A percentile compares a stretch with the other conserved stretches of the same genome.
Evolutionary conservation across 371 early-diverging fungal genomes (phyloP).

Genomic region (Syncephalastrum contaminatum): DNA sequence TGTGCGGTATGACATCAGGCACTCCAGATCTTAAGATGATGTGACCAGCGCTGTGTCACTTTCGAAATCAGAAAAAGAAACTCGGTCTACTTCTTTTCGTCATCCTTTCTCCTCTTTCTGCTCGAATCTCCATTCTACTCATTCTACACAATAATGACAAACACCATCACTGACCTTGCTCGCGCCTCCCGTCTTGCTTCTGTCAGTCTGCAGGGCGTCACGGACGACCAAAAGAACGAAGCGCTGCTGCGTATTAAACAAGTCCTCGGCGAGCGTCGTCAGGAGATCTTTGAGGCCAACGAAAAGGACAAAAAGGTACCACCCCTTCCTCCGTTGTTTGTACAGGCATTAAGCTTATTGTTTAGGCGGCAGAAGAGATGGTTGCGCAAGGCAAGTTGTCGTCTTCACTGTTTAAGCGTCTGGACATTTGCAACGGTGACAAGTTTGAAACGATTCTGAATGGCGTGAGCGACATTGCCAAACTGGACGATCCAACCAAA

Average conservation of each 20-base stretch:
- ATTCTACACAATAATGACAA: slow-evolving; percentile 16
- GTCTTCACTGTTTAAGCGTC: slow-evolving; percentile 78
- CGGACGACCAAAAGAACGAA: slow-evolving; percentile 72
- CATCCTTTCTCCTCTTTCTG: not conserved
- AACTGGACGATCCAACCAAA: slow-evolving; percentile 82
- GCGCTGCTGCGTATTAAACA: slow-evolving; percentile 75
- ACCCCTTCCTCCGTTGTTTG: not conserved
- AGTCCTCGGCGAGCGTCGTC: slow-evolving; percentile 66
- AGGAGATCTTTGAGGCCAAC: slow-evolving; percentile 81
- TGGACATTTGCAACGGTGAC: slow-evolving; percentile 84
- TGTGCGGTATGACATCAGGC: too few relatives aligned
- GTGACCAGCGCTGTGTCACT: too few relatives aligned
- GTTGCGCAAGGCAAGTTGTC: slow-evolving; percentile 79
- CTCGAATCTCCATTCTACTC: not conserved
- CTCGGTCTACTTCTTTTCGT: not conserved
- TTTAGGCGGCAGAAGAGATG: slow-evolving; percentile 61
- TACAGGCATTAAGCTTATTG: too few relatives aligned
- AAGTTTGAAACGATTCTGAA: slow-evolving; percentile 87
- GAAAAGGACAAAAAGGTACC: slow-evolving; percentile 74
- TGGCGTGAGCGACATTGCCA: slow-evolving; percentile 87
- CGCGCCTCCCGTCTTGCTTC: slow-evolving; percentile 79
- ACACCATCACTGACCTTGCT: slow-evolving; percentile 57
- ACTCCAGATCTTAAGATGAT: too few relatives aligned
- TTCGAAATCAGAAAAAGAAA: too few relatives aligned
- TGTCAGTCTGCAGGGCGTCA: slow-evolving; percentile 76